Evolutionary conservation across 2,329 filamentous ascomycete genomes (phyloP).

Genomic region (Gnomoniopsis smithogilvyi): DNA sequence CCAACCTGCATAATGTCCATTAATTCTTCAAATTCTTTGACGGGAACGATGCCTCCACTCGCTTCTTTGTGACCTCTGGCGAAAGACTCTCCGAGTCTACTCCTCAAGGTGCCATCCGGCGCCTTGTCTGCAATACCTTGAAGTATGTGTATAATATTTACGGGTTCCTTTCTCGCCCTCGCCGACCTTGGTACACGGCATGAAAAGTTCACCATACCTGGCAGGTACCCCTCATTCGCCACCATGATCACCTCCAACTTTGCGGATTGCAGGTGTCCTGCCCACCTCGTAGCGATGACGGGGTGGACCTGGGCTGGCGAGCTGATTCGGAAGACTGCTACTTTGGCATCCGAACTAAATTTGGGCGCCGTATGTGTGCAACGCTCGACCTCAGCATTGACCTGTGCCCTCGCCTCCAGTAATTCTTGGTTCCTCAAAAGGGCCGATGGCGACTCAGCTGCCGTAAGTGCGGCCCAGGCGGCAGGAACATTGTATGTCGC

Average conservation of each 20-base stretch:
- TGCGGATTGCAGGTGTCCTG: slow-evolving; percentile 54
- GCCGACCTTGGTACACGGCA: slow-evolving; percentile 60
- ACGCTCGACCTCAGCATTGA: slow-evolving; percentile 58
- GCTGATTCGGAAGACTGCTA: slow-evolving; percentile 61
- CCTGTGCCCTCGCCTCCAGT: slow-evolving; percentile 52
- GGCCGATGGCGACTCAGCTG: slow-evolving; percentile 46
- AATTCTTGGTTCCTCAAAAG: slow-evolving; percentile 48
- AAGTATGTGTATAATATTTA: slow-evolving; percentile 61
- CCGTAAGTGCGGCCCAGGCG: slow-evolving; percentile 57
- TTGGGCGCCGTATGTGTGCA: slow-evolving; percentile 61
- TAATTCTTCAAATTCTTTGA: slow-evolving; percentile 62
- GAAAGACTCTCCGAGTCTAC: slow-evolving; percentile 60
- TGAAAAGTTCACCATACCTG: slow-evolving; percentile 63
- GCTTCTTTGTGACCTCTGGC: slow-evolving; percentile 66
- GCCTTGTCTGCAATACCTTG: slow-evolving; percentile 45
- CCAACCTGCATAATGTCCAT: slow-evolving; percentile 57
- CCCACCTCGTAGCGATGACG: slow-evolving; percentile 65
- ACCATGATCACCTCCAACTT: slow-evolving; percentile 62
- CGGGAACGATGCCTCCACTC: slow-evolving; percentile 60
- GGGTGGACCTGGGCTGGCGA: slow-evolving; percentile 63
- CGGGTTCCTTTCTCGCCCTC: slow-evolving; percentile 47
- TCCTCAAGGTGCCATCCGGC: slow-evolving; percentile 34
- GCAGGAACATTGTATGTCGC: slow-evolving; percentile 56
- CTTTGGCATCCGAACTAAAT: slow-evolving; percentile 59
- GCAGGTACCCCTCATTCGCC: slow-evolving; percentile 64